These are phyloP conservation scores for Seiridium unicorne DNA, from an alignment of 2,329 filamentous ascomycete species.

Conservation along the genomic window DNA sequence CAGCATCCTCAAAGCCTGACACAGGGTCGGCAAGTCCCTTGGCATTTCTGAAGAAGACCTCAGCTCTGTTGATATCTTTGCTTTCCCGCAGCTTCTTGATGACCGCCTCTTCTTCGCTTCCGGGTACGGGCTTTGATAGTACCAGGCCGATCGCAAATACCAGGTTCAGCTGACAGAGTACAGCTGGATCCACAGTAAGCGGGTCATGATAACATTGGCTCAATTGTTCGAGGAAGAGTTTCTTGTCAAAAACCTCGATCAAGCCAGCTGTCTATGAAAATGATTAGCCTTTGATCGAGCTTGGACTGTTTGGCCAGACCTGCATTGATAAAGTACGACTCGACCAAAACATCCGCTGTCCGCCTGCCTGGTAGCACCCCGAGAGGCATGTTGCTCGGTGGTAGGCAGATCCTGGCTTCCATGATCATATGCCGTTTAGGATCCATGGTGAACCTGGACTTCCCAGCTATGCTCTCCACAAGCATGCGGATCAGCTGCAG, in stretches of 20 bases:
- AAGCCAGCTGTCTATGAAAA: slow-evolving; percentile 53
- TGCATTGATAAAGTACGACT: slow-evolving; percentile 62
- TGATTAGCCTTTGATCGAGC: slow-evolving; percentile 7
- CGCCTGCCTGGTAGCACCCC: slow-evolving; percentile 54
- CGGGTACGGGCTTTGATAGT: slow-evolving; percentile 51
- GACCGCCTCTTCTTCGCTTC: slow-evolving; percentile 46
- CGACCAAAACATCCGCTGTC: slow-evolving; percentile 52
- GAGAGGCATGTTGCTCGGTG: slow-evolving; percentile 42
- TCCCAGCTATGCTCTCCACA: slow-evolving; percentile 52
- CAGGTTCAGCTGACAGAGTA: slow-evolving; percentile 60
- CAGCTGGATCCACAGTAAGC: slow-evolving; percentile 44
- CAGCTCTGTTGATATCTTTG: slow-evolving; percentile 48
- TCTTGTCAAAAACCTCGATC: slow-evolving; percentile 57
- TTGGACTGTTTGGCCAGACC: slow-evolving; percentile 15
- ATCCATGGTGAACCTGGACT: slow-evolving; percentile 57
- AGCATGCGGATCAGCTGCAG: slow-evolving; percentile 60
- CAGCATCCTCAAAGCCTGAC: slow-evolving; percentile 56
- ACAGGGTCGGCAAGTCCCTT: slow-evolving; percentile 46
- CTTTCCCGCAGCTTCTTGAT: slow-evolving; percentile 50
- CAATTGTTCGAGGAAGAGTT: slow-evolving; percentile 45
- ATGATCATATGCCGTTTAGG: slow-evolving; percentile 55
- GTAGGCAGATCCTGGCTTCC: slow-evolving; percentile 50
- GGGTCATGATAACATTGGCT: slow-evolving; percentile 55
- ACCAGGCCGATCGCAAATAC: slow-evolving; percentile 63
- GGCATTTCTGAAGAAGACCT: slow-evolving; percentile 61